A percentile compares a stretch with the other conserved stretches of the same genome.
Evolutionary conservation across 345 rosid species (phyloP).

Genomic region (Eucalyptus urophylla): DNA sequence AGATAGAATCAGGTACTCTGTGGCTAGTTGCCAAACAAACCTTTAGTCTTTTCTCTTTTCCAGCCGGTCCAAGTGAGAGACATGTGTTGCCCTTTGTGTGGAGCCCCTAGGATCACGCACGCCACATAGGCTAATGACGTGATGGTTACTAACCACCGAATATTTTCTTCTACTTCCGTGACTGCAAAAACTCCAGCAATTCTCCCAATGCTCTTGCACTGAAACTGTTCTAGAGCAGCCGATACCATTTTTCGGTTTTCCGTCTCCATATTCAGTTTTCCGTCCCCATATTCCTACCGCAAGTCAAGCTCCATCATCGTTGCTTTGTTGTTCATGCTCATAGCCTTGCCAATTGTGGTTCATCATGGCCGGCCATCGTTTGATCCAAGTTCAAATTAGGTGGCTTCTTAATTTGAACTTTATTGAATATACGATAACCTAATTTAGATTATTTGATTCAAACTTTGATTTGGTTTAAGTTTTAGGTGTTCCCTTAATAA

Average conservation of each 20-base stretch:
- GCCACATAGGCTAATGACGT: too few relatives aligned
- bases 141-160: too few relatives aligned
- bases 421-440: background rate
- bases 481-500: background rate
- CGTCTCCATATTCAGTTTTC: too few relatives aligned
- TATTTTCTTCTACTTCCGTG: too few relatives aligned
- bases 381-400: background rate
- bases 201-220: background rate
- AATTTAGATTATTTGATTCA: too few relatives aligned
- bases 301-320: background rate
- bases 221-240: background rate
- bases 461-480: background rate
- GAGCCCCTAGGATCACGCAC: too few relatives aligned
- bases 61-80: too few relatives aligned
- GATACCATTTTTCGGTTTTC: background rate
- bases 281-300: background rate
- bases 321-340: background rate
- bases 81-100: too few relatives aligned
- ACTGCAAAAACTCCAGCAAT: background rate
- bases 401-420: background rate
- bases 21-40: too few relatives aligned
- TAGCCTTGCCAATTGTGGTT: background rate
- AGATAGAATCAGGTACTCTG: rapidly evolving
- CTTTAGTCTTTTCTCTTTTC: too few relatives aligned
- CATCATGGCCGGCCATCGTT: background rate